These are phyloP conservation scores for Neoboletus subvelutipes DNA, from an alignment of 768 basidiomycete genomes.

Conservation along the genomic window DNA sequence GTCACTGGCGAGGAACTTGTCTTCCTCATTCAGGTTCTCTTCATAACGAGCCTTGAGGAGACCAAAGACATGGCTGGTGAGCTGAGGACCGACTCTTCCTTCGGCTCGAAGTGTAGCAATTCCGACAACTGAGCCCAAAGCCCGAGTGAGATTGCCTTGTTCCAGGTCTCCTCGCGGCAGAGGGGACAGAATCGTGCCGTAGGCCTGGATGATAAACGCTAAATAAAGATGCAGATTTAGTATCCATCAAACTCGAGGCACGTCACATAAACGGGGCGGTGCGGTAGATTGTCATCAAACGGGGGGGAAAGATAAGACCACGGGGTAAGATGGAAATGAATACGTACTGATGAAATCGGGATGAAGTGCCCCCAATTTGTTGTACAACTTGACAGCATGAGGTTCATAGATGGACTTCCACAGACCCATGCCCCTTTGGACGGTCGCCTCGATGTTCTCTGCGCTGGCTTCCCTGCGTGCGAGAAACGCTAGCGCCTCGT, in stretches of 20 bases:
- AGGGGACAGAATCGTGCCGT: constrained; percentile 77
- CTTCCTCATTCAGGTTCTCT: constrained; percentile 62
- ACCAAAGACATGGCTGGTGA: constrained; percentile 87
- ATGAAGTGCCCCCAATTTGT: constrained; percentile 85
- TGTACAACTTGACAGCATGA: constrained; percentile 84
- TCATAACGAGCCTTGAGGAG: constrained; percentile 77
- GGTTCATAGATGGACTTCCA: constrained; percentile 91
- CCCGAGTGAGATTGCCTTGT: constrained; percentile 84
- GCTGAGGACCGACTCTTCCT: constrained; percentile 80
- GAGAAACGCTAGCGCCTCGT: constrained; percentile 26
- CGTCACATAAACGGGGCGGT: constrained; percentile 32
- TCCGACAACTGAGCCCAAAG: constrained; percentile 80
- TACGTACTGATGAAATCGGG: constrained; percentile 91
- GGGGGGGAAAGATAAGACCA: constrained; percentile 33
- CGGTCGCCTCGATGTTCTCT: constrained; percentile 66
- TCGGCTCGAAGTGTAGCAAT: constrained; percentile 85
- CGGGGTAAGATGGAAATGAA: constrained; percentile 31
- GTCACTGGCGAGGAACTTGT: constrained; percentile 78
- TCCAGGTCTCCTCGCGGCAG: constrained; percentile 63
- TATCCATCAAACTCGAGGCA: constrained; percentile 34
- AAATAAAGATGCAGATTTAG: constrained; percentile 26
- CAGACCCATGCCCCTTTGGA: constrained; percentile 64
- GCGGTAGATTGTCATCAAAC: constrained; percentile 29
- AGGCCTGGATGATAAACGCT: constrained; percentile 88
- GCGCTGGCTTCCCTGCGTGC: constrained; percentile 53